Evolutionary conservation across 768 basidiomycete genomes (phyloP), one percentile per base, ranked within the genome.

Genomic region (Podaxis sp.): DNA sequence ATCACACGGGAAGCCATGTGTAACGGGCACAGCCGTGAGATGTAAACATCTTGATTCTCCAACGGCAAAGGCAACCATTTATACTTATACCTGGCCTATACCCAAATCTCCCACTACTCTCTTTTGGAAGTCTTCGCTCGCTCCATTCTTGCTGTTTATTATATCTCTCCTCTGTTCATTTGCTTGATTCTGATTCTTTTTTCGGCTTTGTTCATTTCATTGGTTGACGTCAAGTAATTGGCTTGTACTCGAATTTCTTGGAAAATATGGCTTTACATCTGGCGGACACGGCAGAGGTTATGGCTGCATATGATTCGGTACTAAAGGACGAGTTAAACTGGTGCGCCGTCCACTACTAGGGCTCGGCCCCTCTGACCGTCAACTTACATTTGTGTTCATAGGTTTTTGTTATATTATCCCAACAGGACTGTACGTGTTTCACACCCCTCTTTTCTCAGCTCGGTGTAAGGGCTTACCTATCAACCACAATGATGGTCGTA

Each of bases 371-470:
- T 25, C 24, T 3, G 24, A 29, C 7, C 11, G 24, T 29, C 11
- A 15, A 27, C 36, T 36, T 8, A 43, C 24, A 4, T 41, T 6
- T 25, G 2, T 19, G 9, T 5, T 29, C 5, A 54, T 46, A 73
- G 71, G 73, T 58, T 74, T 36, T 64, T 71, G 41, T 65, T 72
- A 17, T 64, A 70, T 61, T 73, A 72, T 67, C 59, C 64, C n/a
- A 69, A 61, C 61, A 70, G 71, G 47, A 67, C 65, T 46, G 72
- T 75, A 63, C 66, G 71, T 37, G 7, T 0, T n/a, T 33, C 24
- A 6, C 40, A 3, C 57, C 8, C 2, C 13, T 24, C 49, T 50
- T 4, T 12, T 12, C 9, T 22, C 13, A 3, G 22, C 22, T 8
- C 8, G 0, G 11, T 3, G 12, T 50, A 11, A 27, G 3, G 24